Evolutionary conservation across 352 stramenopile genomes (phyloP).

Genomic region (Globisporangium nunn): DNA sequence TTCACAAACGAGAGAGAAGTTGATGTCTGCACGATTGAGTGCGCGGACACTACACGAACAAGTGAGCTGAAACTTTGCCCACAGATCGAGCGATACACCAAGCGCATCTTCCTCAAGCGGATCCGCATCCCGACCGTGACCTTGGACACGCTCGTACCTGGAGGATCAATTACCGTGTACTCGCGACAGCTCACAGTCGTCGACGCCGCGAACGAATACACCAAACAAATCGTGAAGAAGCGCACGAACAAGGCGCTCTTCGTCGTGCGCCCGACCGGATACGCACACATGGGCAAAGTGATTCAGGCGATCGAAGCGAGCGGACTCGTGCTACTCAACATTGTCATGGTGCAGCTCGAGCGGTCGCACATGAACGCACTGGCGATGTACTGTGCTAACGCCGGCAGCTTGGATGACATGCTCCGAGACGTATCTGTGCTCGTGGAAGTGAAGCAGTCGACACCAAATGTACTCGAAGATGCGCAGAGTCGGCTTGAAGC

Average conservation of each 20-base stretch:
- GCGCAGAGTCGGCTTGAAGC: constrained; percentile 16
- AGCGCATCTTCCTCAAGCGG: constrained; percentile 69
- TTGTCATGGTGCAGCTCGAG: constrained; percentile 46
- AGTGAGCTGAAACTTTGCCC: background rate
- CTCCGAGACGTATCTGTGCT: constrained; percentile 43
- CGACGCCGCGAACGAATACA: constrained; percentile 65
- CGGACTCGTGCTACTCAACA: constrained; percentile 24
- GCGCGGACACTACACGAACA: background rate
- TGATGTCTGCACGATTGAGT: background rate
- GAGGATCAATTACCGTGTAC: constrained; percentile 67
- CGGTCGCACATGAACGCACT: constrained; percentile 22
- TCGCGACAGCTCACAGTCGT: constrained; percentile 66
- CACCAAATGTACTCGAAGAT: constrained; percentile 20
- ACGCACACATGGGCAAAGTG: constrained; percentile 40
- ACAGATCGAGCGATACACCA: constrained; percentile 54
- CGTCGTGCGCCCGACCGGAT: constrained; percentile 42
- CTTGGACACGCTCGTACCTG: constrained; percentile 58
- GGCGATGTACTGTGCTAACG: background rate
- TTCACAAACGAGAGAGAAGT: background rate
- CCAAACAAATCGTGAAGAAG: constrained; percentile 23
- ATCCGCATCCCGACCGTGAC: constrained; percentile 67
- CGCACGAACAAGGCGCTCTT: constrained; percentile 33
- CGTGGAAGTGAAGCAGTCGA: constrained; percentile 33
- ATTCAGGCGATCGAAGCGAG: constrained; percentile 36
- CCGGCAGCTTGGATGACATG: constrained; percentile 9